Evolutionary conservation across 805 yeast genomes (phyloP).

Genomic region (Ogataea salicorniae): DNA sequence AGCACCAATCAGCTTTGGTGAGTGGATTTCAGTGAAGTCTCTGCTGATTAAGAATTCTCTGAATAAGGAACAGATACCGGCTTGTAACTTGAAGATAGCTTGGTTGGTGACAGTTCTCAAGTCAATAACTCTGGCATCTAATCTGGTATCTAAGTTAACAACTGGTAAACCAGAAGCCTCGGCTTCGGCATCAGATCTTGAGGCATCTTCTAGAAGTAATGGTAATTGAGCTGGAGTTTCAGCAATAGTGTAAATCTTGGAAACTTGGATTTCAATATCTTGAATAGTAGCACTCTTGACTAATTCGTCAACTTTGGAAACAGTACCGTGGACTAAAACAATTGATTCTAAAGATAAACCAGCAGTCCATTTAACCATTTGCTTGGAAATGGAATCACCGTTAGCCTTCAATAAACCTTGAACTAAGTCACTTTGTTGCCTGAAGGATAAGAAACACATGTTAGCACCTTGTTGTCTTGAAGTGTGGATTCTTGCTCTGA

Average conservation of each 20-base stretch:
- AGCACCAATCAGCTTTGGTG: slow-evolving; percentile 93
- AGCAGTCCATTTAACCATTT: slow-evolving; percentile 95
- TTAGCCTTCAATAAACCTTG: slow-evolving; percentile 83
- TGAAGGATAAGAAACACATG: slow-evolving; percentile 81
- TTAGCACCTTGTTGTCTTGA: slow-evolving; percentile 96
- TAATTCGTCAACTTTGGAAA: slow-evolving; percentile 77
- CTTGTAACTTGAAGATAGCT: slow-evolving; percentile 90
- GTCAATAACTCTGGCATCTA: slow-evolving; percentile 93
- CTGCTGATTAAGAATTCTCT: slow-evolving; percentile 72
- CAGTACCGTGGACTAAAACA: slow-evolving; percentile 83
- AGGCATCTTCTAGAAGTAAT: slow-evolving; percentile 91
- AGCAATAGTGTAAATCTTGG: slow-evolving; percentile 68
- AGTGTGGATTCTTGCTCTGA: slow-evolving; percentile 93
- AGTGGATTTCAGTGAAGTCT: slow-evolving; percentile 86
- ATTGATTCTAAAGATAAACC: slow-evolving; percentile 82
- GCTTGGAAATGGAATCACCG: slow-evolving; percentile 72
- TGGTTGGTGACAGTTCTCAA: slow-evolving; percentile 96
- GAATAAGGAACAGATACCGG: slow-evolving; percentile 84
- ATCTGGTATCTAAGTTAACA: slow-evolving; percentile 92
- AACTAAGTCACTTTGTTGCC: slow-evolving; percentile 81
- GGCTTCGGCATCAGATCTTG: slow-evolving; percentile 91
- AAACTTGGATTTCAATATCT: slow-evolving; percentile 78
- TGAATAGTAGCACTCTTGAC: slow-evolving; percentile 89
- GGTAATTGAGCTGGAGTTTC: slow-evolving; percentile 94
- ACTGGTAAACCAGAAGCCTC: slow-evolving; percentile 88